Conservation (phyloP, 179 eudicot species). For the Actinidia polygama region DNA sequence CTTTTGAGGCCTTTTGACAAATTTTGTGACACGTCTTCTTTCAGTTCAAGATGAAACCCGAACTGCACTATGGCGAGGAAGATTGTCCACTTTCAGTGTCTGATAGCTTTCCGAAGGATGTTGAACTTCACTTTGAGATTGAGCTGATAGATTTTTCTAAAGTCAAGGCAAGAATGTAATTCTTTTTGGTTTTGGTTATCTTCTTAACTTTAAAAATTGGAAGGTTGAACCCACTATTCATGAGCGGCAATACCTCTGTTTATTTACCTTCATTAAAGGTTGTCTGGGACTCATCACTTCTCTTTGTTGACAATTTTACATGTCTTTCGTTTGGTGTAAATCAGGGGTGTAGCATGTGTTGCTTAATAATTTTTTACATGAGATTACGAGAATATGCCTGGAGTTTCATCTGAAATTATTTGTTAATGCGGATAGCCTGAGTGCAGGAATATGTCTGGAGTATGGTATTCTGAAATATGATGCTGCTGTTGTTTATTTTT, state of each 20-base stretch:
- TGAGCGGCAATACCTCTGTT: background rate
- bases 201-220: background rate
- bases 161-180: conserved; percentile 71
- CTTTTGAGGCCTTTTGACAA: background rate
- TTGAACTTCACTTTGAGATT: conserved; percentile 90
- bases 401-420: background rate
- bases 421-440: background rate
- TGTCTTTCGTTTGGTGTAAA: background rate
- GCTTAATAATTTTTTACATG: background rate
- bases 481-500: too few relatives aligned
- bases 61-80: conserved; percentile 91
- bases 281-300: background rate
- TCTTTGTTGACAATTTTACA: background rate
- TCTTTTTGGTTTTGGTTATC: background rate
- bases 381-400: background rate
- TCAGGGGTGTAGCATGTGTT: background rate
- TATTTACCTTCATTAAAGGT: background rate
- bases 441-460: too few relatives aligned
- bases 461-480: too few relatives aligned
- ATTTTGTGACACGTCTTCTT: conserved; percentile 21
- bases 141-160: conserved; percentile 91
- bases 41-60: conserved; percentile 95
- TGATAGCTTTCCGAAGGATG: conserved; percentile 85
- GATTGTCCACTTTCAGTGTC: conserved; percentile 86
- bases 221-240: background rate